Evolutionary conservation across 805 yeast species (phyloP), one percentile per base, ranked within the genome.

Genomic region (Candida nanaspora): DNA sequence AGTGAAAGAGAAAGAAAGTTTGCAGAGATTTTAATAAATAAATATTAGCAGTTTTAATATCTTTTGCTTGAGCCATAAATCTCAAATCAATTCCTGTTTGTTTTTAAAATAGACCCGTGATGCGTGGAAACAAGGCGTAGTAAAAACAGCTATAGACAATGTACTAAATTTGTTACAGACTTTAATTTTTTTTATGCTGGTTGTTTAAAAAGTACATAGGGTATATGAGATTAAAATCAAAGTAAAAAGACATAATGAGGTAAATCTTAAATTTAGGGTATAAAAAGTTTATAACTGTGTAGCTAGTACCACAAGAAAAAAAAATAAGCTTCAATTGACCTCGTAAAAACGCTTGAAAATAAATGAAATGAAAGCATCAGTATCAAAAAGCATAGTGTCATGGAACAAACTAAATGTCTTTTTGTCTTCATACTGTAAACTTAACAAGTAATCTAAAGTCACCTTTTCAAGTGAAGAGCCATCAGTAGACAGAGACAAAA

Each of bases 311-410:
- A n/a, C n/a, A n/a, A n/a, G n/a, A n/a, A n/a, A n/a, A n/a, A n/a
- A n/a, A n/a, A n/a, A 31, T 6, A 23, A 2, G 4, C 34, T 39
- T 5, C 23, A 29, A 29, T 46, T 46, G 21, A 46, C 51, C 43
- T 82, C 83, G 52, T 83, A 85, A 57, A 88, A 88, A 59, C 83
- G 82, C 48, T 72, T 72, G 59, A 87, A 81, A 19, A 89, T 75
- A 45, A 89, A 76, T 14, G 77, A 75, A 18, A 84, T 69, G 50
- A 87, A 63, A 40, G 78, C 69, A 43, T 81, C 74, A 4, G 94
- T 80, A 56, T 82, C 80, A 89, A 35, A 77, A 19, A 68, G 66
- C 6, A 78, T 88, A 71, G 74, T 74, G 0, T 80, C 83, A 42
- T 80, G 80, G 55, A 87, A 83, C 46, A 84, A 49, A 3, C 69